Evolutionary conservation across 2,329 filamentous ascomycete species (phyloP).

Genomic region (Didymella pinodella): DNA sequence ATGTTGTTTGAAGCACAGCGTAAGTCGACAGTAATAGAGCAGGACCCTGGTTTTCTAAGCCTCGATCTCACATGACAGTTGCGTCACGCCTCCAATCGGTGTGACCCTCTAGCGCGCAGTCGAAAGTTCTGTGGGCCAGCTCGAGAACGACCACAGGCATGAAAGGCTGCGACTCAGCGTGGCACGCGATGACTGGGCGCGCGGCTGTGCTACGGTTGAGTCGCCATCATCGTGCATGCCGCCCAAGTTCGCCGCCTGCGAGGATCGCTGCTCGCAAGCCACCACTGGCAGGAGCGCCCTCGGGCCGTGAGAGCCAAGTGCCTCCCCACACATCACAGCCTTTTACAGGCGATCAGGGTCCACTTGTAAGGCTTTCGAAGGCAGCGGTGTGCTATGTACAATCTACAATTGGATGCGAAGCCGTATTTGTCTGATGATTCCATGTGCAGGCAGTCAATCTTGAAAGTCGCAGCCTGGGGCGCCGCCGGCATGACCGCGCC

Average conservation of each 20-base stretch:
- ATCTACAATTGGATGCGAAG: neutral
- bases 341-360: constrained; percentile 9
- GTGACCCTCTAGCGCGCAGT: constrained; percentile 19
- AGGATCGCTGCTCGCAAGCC: constrained; percentile 9
- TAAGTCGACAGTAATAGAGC: constrained; percentile 17
- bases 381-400: constrained; percentile 5
- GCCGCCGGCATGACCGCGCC: constrained; percentile 7
- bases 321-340: constrained; percentile 8
- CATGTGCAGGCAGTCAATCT: neutral
- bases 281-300: constrained; percentile 6
- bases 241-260: constrained; percentile 14
- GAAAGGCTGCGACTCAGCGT: constrained; percentile 13
- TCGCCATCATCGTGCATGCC: constrained; percentile 20
- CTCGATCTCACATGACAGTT: constrained; percentile 21
- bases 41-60: constrained; percentile 18
- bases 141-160: constrained; percentile 13
- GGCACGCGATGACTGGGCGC: constrained; percentile 19
- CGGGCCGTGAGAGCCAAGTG: constrained; percentile 1
- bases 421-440: neutral
- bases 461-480: neutral
- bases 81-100: constrained; percentile 24
- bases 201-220: constrained; percentile 6
- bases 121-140: constrained; percentile 18
- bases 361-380: neutral
- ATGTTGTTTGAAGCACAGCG: constrained; percentile 8